These are phyloP conservation scores for Aspergillus pseudonomiae DNA, from an alignment of 2,329 filamentous ascomycete genomes.

Conservation along the genomic window DNA sequence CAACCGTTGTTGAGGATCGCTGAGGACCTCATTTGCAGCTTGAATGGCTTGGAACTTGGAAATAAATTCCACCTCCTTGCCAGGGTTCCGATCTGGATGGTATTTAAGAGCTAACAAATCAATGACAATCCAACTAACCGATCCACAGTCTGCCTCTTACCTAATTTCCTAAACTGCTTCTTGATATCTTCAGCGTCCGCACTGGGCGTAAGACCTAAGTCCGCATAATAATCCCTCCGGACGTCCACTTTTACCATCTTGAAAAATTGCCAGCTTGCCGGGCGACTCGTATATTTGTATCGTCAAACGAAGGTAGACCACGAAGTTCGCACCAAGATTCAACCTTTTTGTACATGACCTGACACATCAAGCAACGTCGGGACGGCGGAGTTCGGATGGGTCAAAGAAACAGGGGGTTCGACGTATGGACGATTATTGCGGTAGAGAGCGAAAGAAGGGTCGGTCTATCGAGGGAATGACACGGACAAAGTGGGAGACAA, in stretches of 20 bases:
- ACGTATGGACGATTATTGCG: neutral
- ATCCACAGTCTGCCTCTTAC: constrained; percentile 47
- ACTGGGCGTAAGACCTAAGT: constrained; percentile 70
- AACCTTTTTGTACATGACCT: constrained; percentile 27
- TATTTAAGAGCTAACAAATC: constrained; percentile 70
- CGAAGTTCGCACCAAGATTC: constrained; percentile 15
- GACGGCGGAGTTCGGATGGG: constrained; percentile 4
- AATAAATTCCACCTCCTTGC: constrained; percentile 76
- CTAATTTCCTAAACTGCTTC: constrained; percentile 82
- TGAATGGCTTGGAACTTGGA: constrained; percentile 85
- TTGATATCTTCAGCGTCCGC: constrained; percentile 77
- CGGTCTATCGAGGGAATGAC: neutral
- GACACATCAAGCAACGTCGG: constrained; percentile 2
- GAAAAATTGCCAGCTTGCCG: constrained; percentile 21
- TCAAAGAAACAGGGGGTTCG: neutral
- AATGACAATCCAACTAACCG: constrained; percentile 3
- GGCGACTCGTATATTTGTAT: constrained; percentile 6
- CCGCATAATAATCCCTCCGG: constrained; percentile 79
- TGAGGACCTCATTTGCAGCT: constrained; percentile 77
- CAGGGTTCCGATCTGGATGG: constrained; percentile 87
- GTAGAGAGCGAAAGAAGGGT: neutral
- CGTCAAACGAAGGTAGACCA: constrained; percentile 15
- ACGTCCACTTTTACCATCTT: constrained; percentile 71
- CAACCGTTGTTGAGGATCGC: constrained; percentile 59
- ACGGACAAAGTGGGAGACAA: neutral